These are phyloP conservation scores for Trichomonas tenax DNA, from an alignment of 208 protist genomes.

Conservation along the genomic window DNA sequence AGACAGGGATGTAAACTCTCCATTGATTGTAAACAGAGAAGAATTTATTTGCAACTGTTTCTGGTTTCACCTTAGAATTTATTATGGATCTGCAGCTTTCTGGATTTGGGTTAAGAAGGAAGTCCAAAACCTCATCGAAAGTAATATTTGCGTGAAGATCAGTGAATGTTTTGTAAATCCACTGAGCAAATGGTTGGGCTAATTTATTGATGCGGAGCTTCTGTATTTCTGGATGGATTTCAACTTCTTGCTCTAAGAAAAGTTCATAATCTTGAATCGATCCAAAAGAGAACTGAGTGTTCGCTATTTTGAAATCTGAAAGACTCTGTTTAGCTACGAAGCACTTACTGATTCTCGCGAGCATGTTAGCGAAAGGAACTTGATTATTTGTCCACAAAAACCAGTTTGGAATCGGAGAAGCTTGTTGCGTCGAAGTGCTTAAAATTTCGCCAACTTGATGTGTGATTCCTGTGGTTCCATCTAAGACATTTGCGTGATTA, in stretches of 20 bases:
- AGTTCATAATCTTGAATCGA: background rate
- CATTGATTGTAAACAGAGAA: background rate
- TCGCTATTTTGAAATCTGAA: background rate
- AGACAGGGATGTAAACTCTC: background rate
- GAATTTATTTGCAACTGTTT: background rate
- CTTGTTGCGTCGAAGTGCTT: background rate
- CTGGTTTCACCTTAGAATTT: background rate
- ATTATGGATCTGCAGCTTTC: background rate
- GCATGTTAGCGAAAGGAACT: background rate
- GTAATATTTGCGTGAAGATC: background rate
- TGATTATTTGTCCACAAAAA: background rate
- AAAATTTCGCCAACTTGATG: background rate
- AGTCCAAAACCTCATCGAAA: background rate
- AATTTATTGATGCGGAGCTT: background rate
- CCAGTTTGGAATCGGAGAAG: background rate
- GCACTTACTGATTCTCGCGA: background rate
- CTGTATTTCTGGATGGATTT: background rate
- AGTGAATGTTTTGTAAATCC: background rate
- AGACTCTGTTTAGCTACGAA: background rate
- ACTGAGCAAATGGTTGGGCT: background rate
- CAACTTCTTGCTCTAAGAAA: background rate
- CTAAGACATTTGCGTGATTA: background rate
- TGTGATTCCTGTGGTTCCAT: background rate
- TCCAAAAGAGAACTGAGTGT: background rate
- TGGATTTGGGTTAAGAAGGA: background rate